Evolutionary conservation across 129 eudicot genomes (phyloP).

Genomic region (Scalesia atractyloides): DNA sequence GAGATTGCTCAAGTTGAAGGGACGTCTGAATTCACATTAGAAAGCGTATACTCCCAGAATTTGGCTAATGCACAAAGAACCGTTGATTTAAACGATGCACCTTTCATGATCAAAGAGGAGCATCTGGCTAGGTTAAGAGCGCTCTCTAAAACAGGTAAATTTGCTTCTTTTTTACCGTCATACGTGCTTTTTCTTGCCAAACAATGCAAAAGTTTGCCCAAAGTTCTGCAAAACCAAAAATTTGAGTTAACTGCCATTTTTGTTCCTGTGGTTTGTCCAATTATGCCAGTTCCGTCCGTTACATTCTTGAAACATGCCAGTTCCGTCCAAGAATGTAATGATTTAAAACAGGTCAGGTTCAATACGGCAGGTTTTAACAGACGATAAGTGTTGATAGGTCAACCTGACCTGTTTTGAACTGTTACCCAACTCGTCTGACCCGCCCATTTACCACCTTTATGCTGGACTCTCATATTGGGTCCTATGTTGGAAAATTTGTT

Average conservation of each 20-base stretch:
- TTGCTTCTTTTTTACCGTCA: background rate
- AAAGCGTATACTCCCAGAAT: conserved; percentile 41
- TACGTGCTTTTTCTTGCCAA: background rate
- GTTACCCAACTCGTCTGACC: background rate
- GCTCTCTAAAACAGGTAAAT: conserved; percentile 84
- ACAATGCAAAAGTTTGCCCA: background rate
- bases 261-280: too few species aligned
- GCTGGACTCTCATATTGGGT: too few species aligned
- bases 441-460: background rate
- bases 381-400: background rate
- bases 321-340: too few species aligned
- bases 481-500: too few species aligned
- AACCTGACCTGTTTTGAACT: background rate
- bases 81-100: conserved; percentile 90
- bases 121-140: conserved; percentile 74
- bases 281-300: too few species aligned
- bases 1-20: conserved; percentile 97
- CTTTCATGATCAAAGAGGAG: conserved; percentile 84
- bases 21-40: conserved; percentile 65
- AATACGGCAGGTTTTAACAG: too few species aligned
- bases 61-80: conserved; percentile 60
- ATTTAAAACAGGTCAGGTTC: too few species aligned
- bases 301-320: too few species aligned
- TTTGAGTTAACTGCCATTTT: too few species aligned
- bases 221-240: background rate